These are phyloP conservation scores for Wickerhamomyces sp. DNA, from an alignment of 1,139 yeast genomes.

Conservation along the genomic window DNA sequence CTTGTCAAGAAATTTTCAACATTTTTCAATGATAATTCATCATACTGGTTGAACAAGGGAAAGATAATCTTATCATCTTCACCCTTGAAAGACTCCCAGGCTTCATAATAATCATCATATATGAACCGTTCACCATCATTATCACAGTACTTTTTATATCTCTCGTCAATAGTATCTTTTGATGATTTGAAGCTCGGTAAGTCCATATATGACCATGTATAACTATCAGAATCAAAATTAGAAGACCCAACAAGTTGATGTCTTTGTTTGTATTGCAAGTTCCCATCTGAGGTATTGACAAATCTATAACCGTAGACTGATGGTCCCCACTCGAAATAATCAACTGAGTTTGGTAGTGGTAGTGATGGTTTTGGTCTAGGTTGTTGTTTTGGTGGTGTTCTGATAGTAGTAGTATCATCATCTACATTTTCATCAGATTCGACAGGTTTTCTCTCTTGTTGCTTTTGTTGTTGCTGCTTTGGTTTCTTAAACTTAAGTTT, in stretches of 20 bases:
- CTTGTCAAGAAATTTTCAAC: conserved; percentile 24
- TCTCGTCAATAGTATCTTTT: conserved; percentile 1
- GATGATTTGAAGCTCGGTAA: conserved; percentile 10
- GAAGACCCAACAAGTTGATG: conserved; percentile 12
- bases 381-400: too few relatives aligned
- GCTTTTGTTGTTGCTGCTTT: too few relatives aligned
- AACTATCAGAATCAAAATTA: neutral
- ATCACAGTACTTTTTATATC: neutral
- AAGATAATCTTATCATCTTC: conserved; percentile 13
- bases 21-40: conserved; percentile 9
- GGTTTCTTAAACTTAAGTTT: too few relatives aligned
- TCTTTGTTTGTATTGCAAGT: conserved; percentile 10
- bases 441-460: too few relatives aligned
- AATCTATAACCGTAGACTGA: conserved; percentile 30
- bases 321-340: conserved; percentile 36
- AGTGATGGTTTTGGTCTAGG: too few relatives aligned
- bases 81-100: conserved; percentile 24
- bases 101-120: conserved; percentile 23
- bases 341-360: neutral
- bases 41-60: conserved; percentile 10
- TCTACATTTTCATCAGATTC: too few relatives aligned
- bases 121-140: conserved; percentile 4
- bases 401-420: too few relatives aligned
- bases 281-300: conserved; percentile 8
- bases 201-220: conserved; percentile 18